Percentiles rank a stretch among this genome's conserved stretches.
These are phyloP conservation scores for Oidium heveae DNA, from an alignment of 2,329 filamentous ascomycete species.

Conservation along the genomic window DNA sequence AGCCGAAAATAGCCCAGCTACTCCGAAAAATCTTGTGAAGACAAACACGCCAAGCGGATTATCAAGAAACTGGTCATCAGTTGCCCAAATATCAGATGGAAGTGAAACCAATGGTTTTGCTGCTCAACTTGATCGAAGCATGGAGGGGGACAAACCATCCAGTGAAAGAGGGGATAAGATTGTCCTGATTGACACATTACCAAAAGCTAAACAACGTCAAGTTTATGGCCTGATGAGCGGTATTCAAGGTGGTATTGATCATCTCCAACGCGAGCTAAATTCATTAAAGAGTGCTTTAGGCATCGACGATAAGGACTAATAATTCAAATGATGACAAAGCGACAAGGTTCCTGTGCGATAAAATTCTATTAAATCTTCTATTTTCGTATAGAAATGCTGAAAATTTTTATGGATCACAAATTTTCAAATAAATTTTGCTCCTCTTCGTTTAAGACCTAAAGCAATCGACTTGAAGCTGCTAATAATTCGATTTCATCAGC, in stretches of 20 bases:
- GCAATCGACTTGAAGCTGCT: no score
- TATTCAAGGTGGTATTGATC: constrained; percentile 13
- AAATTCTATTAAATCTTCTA: no score
- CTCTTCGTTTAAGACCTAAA: no score
- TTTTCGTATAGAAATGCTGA: no score
- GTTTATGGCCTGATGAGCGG: constrained; percentile 12
- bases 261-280: constrained; percentile 12
- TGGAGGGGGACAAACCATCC: constrained; percentile 6
- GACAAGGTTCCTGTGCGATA: no score
- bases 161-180: constrained; percentile 6
- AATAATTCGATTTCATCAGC: no score
- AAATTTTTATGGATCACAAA: no score
- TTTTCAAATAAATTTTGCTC: no score
- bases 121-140: constrained; percentile 11
- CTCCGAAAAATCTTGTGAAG: no score
- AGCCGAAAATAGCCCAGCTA: no score
- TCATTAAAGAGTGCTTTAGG: constrained; percentile 11
- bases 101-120: constrained; percentile 17
- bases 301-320: constrained; percentile 11
- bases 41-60: not conserved
- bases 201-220: constrained; percentile 13
- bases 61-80: not conserved
- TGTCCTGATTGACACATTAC: constrained; percentile 12
- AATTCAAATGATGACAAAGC: no score
- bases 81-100: constrained; percentile 6